phyloP scores from a whole-genome alignment of 2,329 filamentous ascomycete genomes.

The Polychaeton citri region DNA sequence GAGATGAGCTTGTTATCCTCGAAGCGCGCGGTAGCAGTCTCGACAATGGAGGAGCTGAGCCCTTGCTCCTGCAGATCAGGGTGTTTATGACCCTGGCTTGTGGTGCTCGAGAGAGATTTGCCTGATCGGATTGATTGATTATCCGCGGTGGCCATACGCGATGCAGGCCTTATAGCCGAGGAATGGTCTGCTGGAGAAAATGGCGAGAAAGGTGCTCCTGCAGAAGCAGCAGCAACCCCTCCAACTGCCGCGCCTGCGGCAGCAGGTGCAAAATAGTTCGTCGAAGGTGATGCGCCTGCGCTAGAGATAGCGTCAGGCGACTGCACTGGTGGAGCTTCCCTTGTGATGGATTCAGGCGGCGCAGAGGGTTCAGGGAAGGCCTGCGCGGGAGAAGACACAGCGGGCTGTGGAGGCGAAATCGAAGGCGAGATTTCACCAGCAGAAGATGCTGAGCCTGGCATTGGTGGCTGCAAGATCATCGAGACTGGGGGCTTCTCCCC shows the following conservation, averaged over 20 bases:
- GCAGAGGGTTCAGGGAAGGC: constrained; percentile 24
- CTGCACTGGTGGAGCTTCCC: constrained; percentile 12
- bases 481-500: constrained; percentile 78
- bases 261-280: not conserved
- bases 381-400: not conserved
- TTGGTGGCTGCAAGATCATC: constrained; percentile 29
- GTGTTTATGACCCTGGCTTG: constrained; percentile 54
- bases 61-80: constrained; percentile 69
- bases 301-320: not conserved
- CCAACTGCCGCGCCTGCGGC: not conserved
- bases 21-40: constrained; percentile 78
- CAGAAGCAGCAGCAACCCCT: constrained; percentile 6
- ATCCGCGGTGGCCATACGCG: constrained; percentile 41
- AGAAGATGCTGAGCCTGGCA: not conserved
- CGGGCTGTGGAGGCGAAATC: not conserved
- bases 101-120: constrained; percentile 58
- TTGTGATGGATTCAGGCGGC: constrained; percentile 10
- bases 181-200: constrained; percentile 12
- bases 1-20: constrained; percentile 58
- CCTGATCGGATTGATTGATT: constrained; percentile 84
- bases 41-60: constrained; percentile 77
- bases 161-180: constrained; percentile 19
- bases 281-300: not conserved
- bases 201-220: constrained; percentile 16
- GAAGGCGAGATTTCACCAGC: not conserved